Evolutionary conservation across 352 stramenopile genomes (phyloP).

Genomic region (Globisporangium cystogenes): DNA sequence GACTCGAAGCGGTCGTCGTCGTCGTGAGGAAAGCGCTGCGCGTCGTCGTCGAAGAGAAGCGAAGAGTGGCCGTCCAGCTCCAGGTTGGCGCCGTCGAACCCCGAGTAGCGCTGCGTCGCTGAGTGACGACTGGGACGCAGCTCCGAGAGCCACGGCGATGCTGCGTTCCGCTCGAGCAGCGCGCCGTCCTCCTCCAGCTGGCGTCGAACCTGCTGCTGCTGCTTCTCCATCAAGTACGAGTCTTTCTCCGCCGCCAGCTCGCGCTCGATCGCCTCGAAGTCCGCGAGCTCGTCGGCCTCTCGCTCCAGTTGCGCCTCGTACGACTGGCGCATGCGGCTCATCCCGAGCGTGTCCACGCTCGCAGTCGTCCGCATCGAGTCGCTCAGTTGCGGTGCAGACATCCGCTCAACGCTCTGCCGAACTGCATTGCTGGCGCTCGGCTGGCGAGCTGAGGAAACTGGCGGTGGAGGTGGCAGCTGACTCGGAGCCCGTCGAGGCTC

Average conservation of each 20-base stretch:
- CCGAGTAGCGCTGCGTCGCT: neutral
- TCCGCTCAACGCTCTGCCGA: neutral
- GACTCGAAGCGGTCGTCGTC: constrained; percentile 5
- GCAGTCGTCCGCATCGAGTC: constrained; percentile 18
- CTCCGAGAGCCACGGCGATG: neutral
- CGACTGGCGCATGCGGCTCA: constrained; percentile 44
- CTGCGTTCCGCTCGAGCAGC: neutral
- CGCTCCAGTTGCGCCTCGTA: constrained; percentile 48
- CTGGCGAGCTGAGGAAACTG: neutral
- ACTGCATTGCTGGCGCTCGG: neutral
- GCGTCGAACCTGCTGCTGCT: constrained; percentile 16
- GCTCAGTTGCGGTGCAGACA: constrained; percentile 3
- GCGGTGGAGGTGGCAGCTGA: neutral
- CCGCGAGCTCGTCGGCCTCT: constrained; percentile 69
- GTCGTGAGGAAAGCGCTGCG: constrained; percentile 6
- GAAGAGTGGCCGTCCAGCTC: constrained; percentile 39
- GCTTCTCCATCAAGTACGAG: constrained; percentile 40
- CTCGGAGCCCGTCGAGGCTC: neutral
- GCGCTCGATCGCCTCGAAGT: constrained; percentile 73
- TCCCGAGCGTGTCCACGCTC: constrained; percentile 55
- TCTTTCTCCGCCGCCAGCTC: constrained; percentile 60
- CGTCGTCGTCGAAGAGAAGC: constrained; percentile 31
- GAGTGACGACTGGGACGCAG: neutral
- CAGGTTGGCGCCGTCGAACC: constrained; percentile 19
- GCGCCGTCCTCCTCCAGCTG: constrained; percentile 4